Evolutionary conservation across 2,329 filamentous ascomycete genomes (phyloP).

Genomic region (Pseudogymnoascus sp.): DNA sequence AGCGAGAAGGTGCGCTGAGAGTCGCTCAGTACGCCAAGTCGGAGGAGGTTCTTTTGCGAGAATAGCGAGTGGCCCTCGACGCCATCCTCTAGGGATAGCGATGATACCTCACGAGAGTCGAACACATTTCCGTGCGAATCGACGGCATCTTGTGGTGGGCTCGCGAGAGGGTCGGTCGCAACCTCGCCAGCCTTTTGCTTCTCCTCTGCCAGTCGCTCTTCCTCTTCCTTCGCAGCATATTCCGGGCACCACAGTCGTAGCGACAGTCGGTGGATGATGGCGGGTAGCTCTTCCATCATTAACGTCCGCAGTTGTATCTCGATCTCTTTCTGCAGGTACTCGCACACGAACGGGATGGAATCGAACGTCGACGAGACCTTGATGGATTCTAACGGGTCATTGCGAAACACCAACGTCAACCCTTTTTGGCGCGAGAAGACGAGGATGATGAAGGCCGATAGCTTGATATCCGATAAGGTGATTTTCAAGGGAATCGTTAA

Average conservation of each 20-base stretch:
- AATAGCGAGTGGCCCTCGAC: constrained; percentile 82
- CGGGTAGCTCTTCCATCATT: constrained; percentile 96
- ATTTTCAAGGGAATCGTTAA: constrained; percentile 97
- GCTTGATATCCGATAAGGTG: constrained; percentile 86
- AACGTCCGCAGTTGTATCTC: constrained; percentile 84
- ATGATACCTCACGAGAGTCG: constrained; percentile 66
- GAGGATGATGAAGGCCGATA: constrained; percentile 94
- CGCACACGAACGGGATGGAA: constrained; percentile 94
- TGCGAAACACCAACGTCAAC: constrained; percentile 90
- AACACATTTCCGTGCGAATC: constrained; percentile 71
- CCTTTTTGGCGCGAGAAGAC: constrained; percentile 98
- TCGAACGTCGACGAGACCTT: constrained; percentile 99
- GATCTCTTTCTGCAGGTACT: constrained; percentile 93
- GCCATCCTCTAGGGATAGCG: constrained; percentile 68
- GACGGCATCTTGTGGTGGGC: constrained; percentile 71
- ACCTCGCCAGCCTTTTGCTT: constrained; percentile 40
- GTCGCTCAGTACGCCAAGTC: constrained; percentile 72
- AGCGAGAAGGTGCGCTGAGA: constrained; percentile 86
- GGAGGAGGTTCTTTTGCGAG: constrained; percentile 86
- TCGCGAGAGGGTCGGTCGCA: constrained; percentile 71
- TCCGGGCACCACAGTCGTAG: constrained; percentile 85
- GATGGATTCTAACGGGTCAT: constrained; percentile 93
- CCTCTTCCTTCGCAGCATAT: constrained; percentile 59
- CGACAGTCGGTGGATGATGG: constrained; percentile 90
- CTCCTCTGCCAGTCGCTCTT: constrained; percentile 39